Evolutionary conservation across 1,284 basidiomycete genomes (phyloP), one percentile per base, ranked within the genome.

Genomic region (Athelia psychrophila): DNA sequence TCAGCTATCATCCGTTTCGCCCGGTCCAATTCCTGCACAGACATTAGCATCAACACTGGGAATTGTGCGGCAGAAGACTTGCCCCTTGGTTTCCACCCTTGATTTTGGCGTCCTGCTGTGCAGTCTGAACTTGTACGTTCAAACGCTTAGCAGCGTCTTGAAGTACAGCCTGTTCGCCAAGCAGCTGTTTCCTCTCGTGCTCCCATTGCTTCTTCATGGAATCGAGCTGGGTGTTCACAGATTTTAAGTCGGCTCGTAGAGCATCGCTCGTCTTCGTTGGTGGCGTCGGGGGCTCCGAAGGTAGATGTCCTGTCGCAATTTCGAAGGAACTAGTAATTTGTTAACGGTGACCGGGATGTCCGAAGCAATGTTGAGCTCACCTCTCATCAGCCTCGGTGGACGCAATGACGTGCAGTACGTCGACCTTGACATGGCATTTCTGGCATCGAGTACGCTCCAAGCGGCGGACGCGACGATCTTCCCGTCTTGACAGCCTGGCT

Each of bases 101-200:
- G 52, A 74, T 78, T 61, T 73, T 75, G 4, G 69, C 71, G 56
- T 88, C 81, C 47, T 77, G 76, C 63, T 84, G 81, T 3, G 76
- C 79, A 42, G 69, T 75, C 25, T 75, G 80, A 10, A 87, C 70
- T 59, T 90, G 77, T 4, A 64, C 65, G 58, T 86, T 84, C 58
- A 91, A 73, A 10, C 81, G 79, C 53, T 78, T 80, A 0, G 88
- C 76, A 3, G 83, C 78, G 57, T 88, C 83, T 60, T 87, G 83
- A 23, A 91, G 76, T 25, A 79, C 77, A 8, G 79, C 84, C 50
- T 86, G 89, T 63, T 91, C 86, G 45, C 80, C 85, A 24, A 86
- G 62, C 8, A 90, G 71, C 51, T 76, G 71, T 33, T 69, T 71
- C 61, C 77, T 80, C 62, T 91, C 87, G 10, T 78, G 73, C n/a